Evolutionary conservation across 2,329 filamentous ascomycete genomes (phyloP), one percentile per base, ranked within the genome.

Genomic region (Diplodia seriata): DNA sequence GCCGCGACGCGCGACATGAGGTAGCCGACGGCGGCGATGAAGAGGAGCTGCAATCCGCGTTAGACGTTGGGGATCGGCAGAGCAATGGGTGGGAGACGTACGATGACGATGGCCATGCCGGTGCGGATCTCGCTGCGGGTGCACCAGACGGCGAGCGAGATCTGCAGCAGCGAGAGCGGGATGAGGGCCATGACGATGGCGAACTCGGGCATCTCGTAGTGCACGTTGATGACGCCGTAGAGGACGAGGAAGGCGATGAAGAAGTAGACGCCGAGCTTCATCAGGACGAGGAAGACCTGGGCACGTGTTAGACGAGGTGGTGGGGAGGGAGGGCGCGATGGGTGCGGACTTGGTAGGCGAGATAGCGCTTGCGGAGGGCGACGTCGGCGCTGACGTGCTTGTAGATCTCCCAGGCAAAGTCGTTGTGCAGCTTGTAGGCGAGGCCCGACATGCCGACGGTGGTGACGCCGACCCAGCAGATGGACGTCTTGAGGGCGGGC

Each of bases 171-270:
- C 0, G 69, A 56, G 18, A 68, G 57, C 2, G 74, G 73, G 33
- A 75, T 73, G 9, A 75, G 65, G 1, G 70, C 69, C 43, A 75
- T 69, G 0, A 72, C 74, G 15, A 75, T 55, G 8, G 69, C 63
- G 38, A 74, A 74, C 8, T 74, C 73, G 3, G 73, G 74, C 47
- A 71, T 33, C 1, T 18, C 7, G 47, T 69, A 75, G 50, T 74
- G 73, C 0, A 75, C 72, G 31, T 73, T 53, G 33, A 75, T 66
- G 5, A 74, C 20, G n/a, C 62, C 70, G 50, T 74, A 75, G 3
- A 72, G 23, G 8, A 75, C n/a, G n/a, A 74, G 62, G 40, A 75
- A 75, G 4, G 67, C 68, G 15, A 72, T 67, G 7, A 73, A 50
- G 31, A 75, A 75, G 66, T 64, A 64, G 31, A 53, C 70, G 72